These are phyloP conservation scores for Hypoxylon lienhwacheense DNA, from an alignment of 495 filamentous ascomycete genomes.

Conservation along the genomic window DNA sequence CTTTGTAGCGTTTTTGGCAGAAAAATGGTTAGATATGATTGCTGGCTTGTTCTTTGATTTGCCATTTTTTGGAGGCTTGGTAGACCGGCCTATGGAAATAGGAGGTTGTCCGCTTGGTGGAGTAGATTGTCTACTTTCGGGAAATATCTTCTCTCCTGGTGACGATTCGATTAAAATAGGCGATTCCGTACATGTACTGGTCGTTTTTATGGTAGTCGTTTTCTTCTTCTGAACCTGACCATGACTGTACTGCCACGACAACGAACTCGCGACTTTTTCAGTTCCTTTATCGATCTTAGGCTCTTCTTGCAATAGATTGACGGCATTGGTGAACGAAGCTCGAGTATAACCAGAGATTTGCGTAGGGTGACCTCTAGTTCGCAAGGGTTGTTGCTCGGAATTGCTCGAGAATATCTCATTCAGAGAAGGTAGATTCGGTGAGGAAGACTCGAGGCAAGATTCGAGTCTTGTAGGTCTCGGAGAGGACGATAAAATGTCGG, in stretches of 20 bases:
- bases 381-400: slow-evolving; percentile 34
- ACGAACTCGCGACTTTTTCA: slow-evolving; percentile 28
- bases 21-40: slow-evolving; percentile 45
- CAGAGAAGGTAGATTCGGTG: slow-evolving; percentile 50
- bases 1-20: slow-evolving; percentile 19
- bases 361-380: slow-evolving; percentile 39
- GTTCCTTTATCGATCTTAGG: slow-evolving; percentile 39
- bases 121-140: slow-evolving; percentile 28
- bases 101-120: slow-evolving; percentile 35
- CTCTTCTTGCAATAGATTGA: slow-evolving; percentile 38
- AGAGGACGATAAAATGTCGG: slow-evolving; percentile 43
- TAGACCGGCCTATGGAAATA: slow-evolving; percentile 39
- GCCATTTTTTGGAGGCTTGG: slow-evolving; percentile 38
- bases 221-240: slow-evolving; percentile 26
- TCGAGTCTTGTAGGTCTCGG: slow-evolving; percentile 34
- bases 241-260: slow-evolving; percentile 25
- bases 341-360: slow-evolving; percentile 40
- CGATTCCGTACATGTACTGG: slow-evolving; percentile 2
- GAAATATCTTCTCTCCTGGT: slow-evolving; percentile 39
- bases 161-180: slow-evolving; percentile 27
- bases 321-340: slow-evolving; percentile 47
- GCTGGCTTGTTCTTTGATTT: slow-evolving; percentile 32
- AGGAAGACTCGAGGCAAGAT: slow-evolving; percentile 46
- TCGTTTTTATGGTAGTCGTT: not conserved
- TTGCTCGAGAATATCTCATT: slow-evolving; percentile 43